A percentile compares a stretch with the other conserved stretches of the same genome.
phyloP scores from a whole-genome alignment of 179 eudicot genomes.

The Beta lomatogona region DNA sequence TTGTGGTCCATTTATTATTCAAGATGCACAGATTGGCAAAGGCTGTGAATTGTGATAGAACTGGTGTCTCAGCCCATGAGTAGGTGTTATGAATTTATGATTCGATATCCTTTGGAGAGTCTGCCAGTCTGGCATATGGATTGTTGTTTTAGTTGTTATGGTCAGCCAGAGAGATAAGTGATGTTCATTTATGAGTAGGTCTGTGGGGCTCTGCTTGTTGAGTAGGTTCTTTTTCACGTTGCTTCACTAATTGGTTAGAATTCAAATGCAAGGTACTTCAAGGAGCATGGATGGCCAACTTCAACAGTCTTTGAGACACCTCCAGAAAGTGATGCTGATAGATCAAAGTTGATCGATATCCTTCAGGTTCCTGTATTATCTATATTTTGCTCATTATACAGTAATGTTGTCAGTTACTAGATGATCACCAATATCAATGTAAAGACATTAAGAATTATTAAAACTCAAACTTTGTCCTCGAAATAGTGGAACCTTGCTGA shows the following conservation, averaged over 20 bases:
- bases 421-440: not conserved
- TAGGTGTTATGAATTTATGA: too few species aligned
- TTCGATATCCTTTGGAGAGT: too few species aligned
- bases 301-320: slow-evolving; percentile 63
- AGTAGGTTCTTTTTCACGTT: slow-evolving; percentile 6
- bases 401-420: slow-evolving; percentile 7
- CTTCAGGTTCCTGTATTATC: slow-evolving; percentile 60
- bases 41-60: too few species aligned
- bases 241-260: slow-evolving; percentile 33
- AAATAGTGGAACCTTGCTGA: not conserved
- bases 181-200: not conserved
- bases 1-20: too few species aligned
- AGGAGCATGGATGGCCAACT: slow-evolving; percentile 96
- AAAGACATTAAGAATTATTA: not conserved
- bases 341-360: slow-evolving; percentile 71
- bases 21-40: too few species aligned
- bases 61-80: too few species aligned
- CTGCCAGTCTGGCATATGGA: not conserved
- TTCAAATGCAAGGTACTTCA: slow-evolving; percentile 69
- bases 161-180: not conserved
- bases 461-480: not conserved
- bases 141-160: not conserved
- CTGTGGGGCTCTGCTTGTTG: not conserved
- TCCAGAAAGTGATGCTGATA: slow-evolving; percentile 67
- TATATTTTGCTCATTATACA: slow-evolving; percentile 3